Conservation (phyloP, 306 rosid genomes). For the Prunus mongolica region DNA sequence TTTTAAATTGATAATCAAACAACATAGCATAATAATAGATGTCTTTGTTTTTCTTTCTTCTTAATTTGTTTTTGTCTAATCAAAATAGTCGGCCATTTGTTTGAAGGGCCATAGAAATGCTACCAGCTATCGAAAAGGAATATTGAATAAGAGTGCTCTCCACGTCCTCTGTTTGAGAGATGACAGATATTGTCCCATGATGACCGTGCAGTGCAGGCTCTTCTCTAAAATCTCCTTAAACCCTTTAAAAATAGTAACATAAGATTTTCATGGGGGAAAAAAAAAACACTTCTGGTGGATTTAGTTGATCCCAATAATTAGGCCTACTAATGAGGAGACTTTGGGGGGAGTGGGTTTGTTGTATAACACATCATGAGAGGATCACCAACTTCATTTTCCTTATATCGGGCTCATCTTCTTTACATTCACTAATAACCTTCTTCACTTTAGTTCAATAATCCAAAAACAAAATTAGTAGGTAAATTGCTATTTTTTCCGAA, state of each 20-base stretch:
- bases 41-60: no score
- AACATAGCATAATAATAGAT: background rate
- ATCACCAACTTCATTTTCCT: conserved; percentile 54
- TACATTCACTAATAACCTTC: conserved; percentile 23
- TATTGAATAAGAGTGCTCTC: conserved; percentile 28
- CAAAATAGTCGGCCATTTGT: background rate
- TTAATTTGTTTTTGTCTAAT: background rate
- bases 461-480: background rate
- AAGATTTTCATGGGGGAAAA: conserved; percentile 4
- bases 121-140: background rate
- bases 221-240: background rate
- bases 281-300: conserved; percentile 38
- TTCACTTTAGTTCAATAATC: background rate
- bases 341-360: conserved; percentile 42
- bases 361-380: conserved; percentile 38
- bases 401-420: conserved; percentile 47
- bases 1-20: background rate
- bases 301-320: conserved; percentile 21
- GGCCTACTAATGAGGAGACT: conserved; percentile 22
- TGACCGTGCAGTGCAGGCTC: background rate
- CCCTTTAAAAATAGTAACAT: background rate
- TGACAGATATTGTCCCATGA: background rate
- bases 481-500: no score
- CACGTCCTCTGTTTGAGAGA: conserved; percentile 26
- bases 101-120: background rate